phyloP scores from a whole-genome alignment of 805 yeast species.

The Metschnikowia henanensis region DNA sequence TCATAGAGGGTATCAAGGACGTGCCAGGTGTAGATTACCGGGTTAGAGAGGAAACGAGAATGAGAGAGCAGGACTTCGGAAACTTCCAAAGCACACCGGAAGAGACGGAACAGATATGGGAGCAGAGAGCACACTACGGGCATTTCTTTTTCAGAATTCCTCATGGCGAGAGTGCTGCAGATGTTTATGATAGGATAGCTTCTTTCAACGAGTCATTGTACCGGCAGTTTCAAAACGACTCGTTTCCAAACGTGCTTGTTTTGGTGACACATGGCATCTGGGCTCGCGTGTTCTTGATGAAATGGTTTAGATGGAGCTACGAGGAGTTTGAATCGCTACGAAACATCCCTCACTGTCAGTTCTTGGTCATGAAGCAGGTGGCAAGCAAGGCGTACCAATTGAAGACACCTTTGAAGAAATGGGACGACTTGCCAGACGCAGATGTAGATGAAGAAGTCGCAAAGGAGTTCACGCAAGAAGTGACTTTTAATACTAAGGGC shows the following conservation, averaged over 20 bases:
- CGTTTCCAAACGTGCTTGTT: constrained; percentile 79
- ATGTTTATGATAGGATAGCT: constrained; percentile 88
- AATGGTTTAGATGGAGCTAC: constrained; percentile 93
- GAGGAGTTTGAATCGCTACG: constrained; percentile 83
- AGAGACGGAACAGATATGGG: constrained; percentile 81
- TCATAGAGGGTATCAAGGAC: constrained; percentile 55
- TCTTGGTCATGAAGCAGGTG: constrained; percentile 72
- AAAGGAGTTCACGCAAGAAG: constrained; percentile 38
- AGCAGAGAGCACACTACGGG: constrained; percentile 84
- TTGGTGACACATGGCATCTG: constrained; percentile 93
- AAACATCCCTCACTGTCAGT: constrained; percentile 83
- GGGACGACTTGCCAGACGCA: constrained; percentile 60
- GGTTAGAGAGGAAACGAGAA: constrained; percentile 83
- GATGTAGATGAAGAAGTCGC: constrained; percentile 38
- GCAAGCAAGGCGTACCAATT: constrained; percentile 52
- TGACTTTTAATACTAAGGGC: constrained; percentile 35
- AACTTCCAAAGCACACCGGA: constrained; percentile 79
- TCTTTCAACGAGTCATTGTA: constrained; percentile 86
- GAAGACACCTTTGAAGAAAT: constrained; percentile 62
- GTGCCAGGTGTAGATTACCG: constrained; percentile 46
- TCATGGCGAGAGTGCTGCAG: constrained; percentile 95
- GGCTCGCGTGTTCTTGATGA: constrained; percentile 90
- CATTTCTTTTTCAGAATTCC: constrained; percentile 81
- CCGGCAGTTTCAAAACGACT: constrained; percentile 68
- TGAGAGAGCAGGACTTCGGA: constrained; percentile 95